These are phyloP conservation scores for Ambrosia artemisiifolia DNA, from an alignment of 129 eudicot species.

Conservation along the genomic window DNA sequence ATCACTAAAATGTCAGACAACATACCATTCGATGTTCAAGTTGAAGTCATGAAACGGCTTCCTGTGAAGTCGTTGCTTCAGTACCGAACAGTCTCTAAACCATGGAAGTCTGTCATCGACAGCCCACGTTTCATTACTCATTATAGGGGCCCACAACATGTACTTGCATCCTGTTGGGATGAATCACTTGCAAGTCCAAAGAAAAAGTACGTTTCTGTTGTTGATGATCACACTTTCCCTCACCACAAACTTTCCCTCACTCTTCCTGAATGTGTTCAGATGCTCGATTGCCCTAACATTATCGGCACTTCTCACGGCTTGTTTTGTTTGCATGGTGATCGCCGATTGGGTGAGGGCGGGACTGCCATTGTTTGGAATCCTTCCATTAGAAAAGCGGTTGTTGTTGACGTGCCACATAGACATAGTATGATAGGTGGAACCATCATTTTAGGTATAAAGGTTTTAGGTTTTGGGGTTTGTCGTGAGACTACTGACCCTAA, in stretches of 20 bases:
- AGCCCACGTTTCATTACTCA: too few species aligned
- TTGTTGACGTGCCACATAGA: background rate
- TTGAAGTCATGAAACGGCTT: background rate
- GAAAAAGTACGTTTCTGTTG: background rate
- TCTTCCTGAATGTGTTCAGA: background rate
- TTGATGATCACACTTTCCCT: background rate
- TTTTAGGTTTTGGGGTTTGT: slow-evolving; percentile 1
- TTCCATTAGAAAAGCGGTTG: background rate
- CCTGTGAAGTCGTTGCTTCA: background rate
- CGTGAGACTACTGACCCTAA: background rate
- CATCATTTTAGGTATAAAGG: too few species aligned
- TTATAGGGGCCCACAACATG: too few species aligned
- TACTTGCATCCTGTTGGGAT: background rate
- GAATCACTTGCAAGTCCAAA: too few species aligned
- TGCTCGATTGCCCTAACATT: background rate
- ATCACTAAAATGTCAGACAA: background rate
- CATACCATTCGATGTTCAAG: background rate
- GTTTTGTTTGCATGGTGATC: background rate
- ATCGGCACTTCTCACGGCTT: background rate
- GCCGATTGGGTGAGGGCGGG: too few species aligned
- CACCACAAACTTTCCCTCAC: background rate
- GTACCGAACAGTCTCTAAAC: background rate
- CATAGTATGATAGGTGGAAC: background rate
- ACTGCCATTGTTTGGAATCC: slow-evolving; percentile 5
- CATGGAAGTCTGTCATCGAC: too few species aligned